A percentile compares a stretch with the other conserved stretches of the same genome.
phyloP scores from a whole-genome alignment of 2,329 filamentous ascomycete genomes.

The Parastagonospora nodorum region DNA sequence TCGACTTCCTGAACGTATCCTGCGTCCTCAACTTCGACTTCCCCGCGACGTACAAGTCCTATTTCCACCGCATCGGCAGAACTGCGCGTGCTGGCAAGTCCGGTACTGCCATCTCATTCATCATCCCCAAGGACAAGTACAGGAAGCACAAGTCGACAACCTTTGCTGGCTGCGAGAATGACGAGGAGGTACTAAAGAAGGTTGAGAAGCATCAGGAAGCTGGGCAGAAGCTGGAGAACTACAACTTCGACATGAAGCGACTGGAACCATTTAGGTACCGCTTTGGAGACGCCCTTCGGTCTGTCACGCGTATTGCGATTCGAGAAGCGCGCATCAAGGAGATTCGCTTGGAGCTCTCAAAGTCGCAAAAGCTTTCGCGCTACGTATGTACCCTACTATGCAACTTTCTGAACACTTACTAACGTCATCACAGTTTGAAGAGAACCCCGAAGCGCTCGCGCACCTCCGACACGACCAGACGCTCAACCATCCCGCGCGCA shows the following conservation, averaged over 20 bases:
- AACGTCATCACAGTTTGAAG: slow-evolving; percentile 74
- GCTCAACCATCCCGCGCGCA: slow-evolving; percentile 73
- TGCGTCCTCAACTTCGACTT: slow-evolving; percentile 94
- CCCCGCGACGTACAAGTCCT: slow-evolving; percentile 83
- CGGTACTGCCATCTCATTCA: slow-evolving; percentile 95
- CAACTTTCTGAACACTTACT: slow-evolving; percentile 1
- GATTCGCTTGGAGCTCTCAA: slow-evolving; percentile 84
- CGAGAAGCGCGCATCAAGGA: slow-evolving; percentile 89
- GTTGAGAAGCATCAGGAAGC: slow-evolving; percentile 83
- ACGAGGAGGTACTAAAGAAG: slow-evolving; percentile 81
- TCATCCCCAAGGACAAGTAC: slow-evolving; percentile 79
- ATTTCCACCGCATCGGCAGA: slow-evolving; percentile 94
- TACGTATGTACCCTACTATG: slow-evolving; percentile 20
- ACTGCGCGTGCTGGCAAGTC: slow-evolving; percentile 89
- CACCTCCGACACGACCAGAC: slow-evolving; percentile 91
- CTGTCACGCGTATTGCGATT: slow-evolving; percentile 87
- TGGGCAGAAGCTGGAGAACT: slow-evolving; percentile 82
- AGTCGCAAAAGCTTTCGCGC: slow-evolving; percentile 78
- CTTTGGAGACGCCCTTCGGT: slow-evolving; percentile 80
- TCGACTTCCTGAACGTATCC: slow-evolving; percentile 91
- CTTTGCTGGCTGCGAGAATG: slow-evolving; percentile 74
- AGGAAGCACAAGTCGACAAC: slow-evolving; percentile 89
- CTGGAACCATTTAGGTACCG: slow-evolving; percentile 94
- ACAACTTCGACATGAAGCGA: slow-evolving; percentile 92
- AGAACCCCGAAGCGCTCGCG: slow-evolving; percentile 87